phyloP scores from a whole-genome alignment of 2,329 filamentous ascomycete species.

The Colletotrichum zoysiae region DNA sequence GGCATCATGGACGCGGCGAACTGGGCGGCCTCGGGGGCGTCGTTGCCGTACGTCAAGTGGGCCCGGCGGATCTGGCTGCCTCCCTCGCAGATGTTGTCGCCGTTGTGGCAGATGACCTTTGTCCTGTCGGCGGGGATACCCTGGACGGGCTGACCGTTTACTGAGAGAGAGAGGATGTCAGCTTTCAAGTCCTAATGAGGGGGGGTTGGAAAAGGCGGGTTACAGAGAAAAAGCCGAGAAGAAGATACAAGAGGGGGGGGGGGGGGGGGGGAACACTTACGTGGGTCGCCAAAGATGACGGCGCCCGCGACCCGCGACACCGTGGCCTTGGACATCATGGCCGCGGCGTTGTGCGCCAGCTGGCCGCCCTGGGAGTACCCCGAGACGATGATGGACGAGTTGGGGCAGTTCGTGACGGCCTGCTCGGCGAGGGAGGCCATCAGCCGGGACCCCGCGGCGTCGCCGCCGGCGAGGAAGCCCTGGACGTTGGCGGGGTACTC shows the following conservation, averaged over 20 bases:
- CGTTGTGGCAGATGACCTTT: slow-evolving; percentile 49
- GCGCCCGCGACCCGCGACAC: slow-evolving; percentile 47
- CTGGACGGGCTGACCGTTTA: slow-evolving; percentile 35
- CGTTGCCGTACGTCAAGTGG: slow-evolving; percentile 48
- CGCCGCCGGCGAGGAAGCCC: slow-evolving; percentile 62
- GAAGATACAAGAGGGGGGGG: background rate
- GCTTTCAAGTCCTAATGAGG: no score
- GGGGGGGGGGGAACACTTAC: background rate
- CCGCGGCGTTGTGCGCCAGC: slow-evolving; percentile 59
- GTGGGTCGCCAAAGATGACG: slow-evolving; percentile 49
- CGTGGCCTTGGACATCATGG: slow-evolving; percentile 51
- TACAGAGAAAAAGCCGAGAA: no score
- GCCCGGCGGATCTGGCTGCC: slow-evolving; percentile 46
- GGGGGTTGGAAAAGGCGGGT: no score
- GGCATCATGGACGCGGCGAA: slow-evolving; percentile 37
- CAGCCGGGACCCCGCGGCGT: slow-evolving; percentile 55
- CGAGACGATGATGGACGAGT: slow-evolving; percentile 59
- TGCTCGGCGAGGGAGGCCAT: slow-evolving; percentile 52
- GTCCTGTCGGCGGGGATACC: slow-evolving; percentile 29
- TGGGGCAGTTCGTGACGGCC: slow-evolving; percentile 56
- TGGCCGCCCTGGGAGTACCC: slow-evolving; percentile 60
- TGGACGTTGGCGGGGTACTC: slow-evolving; percentile 61
- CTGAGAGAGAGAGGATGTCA: background rate
- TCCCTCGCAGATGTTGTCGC: slow-evolving; percentile 51
- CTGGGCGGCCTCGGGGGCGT: slow-evolving; percentile 47